A percentile compares a stretch with the other conserved stretches of the same genome.
Conservation (phyloP, 1,139 yeast genomes). For the Candida freyschussii region DNA sequence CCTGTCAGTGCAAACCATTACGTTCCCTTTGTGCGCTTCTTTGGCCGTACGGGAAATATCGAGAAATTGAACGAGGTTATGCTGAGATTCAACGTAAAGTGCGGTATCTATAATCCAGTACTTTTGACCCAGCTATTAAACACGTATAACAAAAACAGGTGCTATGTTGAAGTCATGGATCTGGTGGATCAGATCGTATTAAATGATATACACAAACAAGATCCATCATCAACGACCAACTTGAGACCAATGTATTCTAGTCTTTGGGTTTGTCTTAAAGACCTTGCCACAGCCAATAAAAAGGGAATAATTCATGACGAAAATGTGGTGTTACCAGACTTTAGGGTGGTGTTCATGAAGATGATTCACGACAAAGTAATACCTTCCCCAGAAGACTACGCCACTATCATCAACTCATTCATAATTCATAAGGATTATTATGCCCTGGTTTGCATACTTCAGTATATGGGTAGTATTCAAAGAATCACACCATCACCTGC, state of each 20-base stretch:
- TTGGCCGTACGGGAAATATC: conserved; percentile 8
- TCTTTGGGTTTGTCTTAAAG: conserved; percentile 19
- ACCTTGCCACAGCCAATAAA: conserved; percentile 4
- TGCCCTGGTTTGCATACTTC: conserved; percentile 13
- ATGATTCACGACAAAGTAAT: conserved; percentile 22
- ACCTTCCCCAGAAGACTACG: conserved; percentile 19
- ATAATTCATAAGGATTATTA: conserved; percentile 8
- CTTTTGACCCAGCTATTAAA: conserved; percentile 18
- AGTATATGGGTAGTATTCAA: conserved; percentile 16
- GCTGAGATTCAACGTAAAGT: conserved; percentile 6
- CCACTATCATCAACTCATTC: conserved; percentile 14
- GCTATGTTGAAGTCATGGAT: conserved; percentile 4
- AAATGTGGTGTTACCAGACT: conserved; percentile 12
- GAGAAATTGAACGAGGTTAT: conserved; percentile 9
- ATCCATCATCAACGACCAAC: conserved; percentile 2
- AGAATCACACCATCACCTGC: conserved; percentile 8
- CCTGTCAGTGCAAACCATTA: conserved; percentile 20
- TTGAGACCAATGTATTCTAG: conserved; percentile 16
- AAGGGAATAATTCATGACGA: background rate
- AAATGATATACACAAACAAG: conserved; percentile 17
- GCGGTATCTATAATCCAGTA: conserved; percentile 15
- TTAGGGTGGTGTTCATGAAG: conserved; percentile 20
- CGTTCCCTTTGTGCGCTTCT: conserved; percentile 18
- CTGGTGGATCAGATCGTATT: conserved; percentile 13
- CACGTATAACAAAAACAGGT: conserved; percentile 9